phyloP scores from a whole-genome alignment of 2,329 filamentous ascomycete species.

The Arthrinium puccinioides region DNA sequence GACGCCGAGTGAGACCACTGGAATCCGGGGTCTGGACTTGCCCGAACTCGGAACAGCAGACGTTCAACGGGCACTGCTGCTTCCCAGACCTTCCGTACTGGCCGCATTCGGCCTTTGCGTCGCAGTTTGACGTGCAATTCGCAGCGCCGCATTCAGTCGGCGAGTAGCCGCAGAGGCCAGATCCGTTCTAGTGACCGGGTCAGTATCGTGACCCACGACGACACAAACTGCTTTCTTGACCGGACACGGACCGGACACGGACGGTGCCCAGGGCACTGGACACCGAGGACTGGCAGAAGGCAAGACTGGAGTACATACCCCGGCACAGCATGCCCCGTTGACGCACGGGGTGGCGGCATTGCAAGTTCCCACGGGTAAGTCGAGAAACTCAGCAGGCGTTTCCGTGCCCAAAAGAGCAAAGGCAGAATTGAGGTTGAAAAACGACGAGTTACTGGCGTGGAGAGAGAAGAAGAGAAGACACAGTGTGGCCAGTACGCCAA shows the following conservation, averaged over 20 bases:
- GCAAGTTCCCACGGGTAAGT: slow-evolving; percentile 7
- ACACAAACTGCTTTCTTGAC: too few species aligned
- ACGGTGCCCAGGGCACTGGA: too few species aligned
- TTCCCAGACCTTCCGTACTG: slow-evolving; percentile 13
- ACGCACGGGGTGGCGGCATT: slow-evolving; percentile 11
- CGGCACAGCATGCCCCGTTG: slow-evolving; percentile 18
- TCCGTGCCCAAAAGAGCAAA: neutral
- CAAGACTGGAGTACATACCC: too few species aligned
- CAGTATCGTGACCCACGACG: too few species aligned
- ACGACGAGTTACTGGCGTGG: neutral
- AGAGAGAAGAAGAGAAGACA: neutral
- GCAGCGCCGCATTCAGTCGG: slow-evolving; percentile 12
- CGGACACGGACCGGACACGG: too few species aligned
- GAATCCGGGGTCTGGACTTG: slow-evolving; percentile 5
- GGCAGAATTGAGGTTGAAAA: neutral
- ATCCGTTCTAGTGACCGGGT: neutral
- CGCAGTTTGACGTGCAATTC: slow-evolving; percentile 22
- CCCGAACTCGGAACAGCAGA: slow-evolving; percentile 24
- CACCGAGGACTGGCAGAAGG: too few species aligned
- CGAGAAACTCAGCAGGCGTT: neutral
- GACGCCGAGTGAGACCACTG: too few species aligned
- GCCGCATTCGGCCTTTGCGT: slow-evolving; percentile 26
- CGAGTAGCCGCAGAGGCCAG: slow-evolving; percentile 4
- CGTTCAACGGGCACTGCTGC: slow-evolving; percentile 25
- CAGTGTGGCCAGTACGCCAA: neutral